These are phyloP conservation scores for Cadophora sp. DNA, from an alignment of 2,329 filamentous ascomycete species.

Conservation along the genomic window DNA sequence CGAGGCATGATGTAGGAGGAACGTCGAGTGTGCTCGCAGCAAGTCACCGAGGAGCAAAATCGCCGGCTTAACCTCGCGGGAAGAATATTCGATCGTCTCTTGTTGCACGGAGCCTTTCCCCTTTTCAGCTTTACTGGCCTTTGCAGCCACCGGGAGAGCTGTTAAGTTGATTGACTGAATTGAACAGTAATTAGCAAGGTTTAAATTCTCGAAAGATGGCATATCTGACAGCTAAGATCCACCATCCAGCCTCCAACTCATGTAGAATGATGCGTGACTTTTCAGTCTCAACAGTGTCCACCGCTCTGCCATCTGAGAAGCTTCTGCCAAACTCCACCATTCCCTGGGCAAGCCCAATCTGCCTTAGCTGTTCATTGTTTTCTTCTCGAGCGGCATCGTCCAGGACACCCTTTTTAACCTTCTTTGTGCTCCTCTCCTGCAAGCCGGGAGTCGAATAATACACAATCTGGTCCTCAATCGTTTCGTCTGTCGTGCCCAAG, in stretches of 20 bases:
- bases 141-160: slow-evolving; percentile 67
- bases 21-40: slow-evolving; percentile 80
- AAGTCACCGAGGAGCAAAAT: slow-evolving; percentile 81
- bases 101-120: slow-evolving; percentile 33
- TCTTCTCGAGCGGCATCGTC: slow-evolving; percentile 59
- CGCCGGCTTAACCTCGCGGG: slow-evolving; percentile 86
- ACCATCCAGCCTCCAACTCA: slow-evolving; percentile 92
- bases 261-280: slow-evolving; percentile 84
- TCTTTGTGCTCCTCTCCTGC: slow-evolving; percentile 21
- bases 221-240: slow-evolving; percentile 83
- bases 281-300: slow-evolving; percentile 91
- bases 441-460: slow-evolving; percentile 69
- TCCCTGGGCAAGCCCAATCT: slow-evolving; percentile 95
- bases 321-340: slow-evolving; percentile 93
- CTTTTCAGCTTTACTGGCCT: slow-evolving; percentile 39
- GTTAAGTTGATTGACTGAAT: slow-evolving; percentile 82
- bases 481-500: slow-evolving; percentile 66
- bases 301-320: slow-evolving; percentile 78
- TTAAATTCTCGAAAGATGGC: not conserved
- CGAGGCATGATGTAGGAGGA: slow-evolving; percentile 85
- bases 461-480: slow-evolving; percentile 81
- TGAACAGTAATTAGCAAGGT: slow-evolving; percentile 26
- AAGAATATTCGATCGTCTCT: slow-evolving; percentile 75
- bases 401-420: slow-evolving; percentile 33
- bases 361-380: slow-evolving; percentile 84